These are phyloP conservation scores for Triticum timopheevii DNA, from an alignment of 176 grass and related monocot genomes.

Conservation along the genomic window DNA sequence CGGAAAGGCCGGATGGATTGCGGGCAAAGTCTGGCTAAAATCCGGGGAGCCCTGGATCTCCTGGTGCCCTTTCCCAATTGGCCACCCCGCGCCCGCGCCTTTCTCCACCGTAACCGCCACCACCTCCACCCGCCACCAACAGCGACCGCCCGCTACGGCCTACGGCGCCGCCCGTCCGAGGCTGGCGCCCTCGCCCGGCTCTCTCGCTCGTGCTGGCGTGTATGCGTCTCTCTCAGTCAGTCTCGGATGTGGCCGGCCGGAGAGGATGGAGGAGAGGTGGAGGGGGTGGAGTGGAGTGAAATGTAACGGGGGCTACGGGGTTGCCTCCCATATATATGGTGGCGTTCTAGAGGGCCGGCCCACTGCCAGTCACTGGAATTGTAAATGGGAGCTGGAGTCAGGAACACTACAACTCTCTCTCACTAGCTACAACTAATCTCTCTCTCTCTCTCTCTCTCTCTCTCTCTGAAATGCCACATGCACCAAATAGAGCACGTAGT, in stretches of 20 bases:
- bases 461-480: slow-evolving; percentile 4
- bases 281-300: slow-evolving; percentile 51
- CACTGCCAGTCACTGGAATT: neutral
- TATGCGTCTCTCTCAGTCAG: neutral
- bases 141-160: slow-evolving; percentile 45
- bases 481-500: neutral
- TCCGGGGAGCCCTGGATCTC: slow-evolving; percentile 52
- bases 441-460: neutral
- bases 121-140: slow-evolving; percentile 92
- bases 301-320: slow-evolving; percentile 36
- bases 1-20: slow-evolving; percentile 82
- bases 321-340: slow-evolving; percentile 21
- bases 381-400: slow-evolving; percentile 17
- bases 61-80: slow-evolving; percentile 56
- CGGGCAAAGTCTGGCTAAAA: slow-evolving; percentile 88
- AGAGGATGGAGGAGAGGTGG: neutral
- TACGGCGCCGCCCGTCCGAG: no score
- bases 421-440: neutral
- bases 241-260: slow-evolving; percentile 1
- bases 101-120: slow-evolving; percentile 82
- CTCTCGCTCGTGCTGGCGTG: neutral
- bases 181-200: no score
- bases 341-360: neutral
- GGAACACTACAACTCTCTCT: slow-evolving; percentile 26
- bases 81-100: slow-evolving; percentile 46